A percentile compares a stretch with the other conserved stretches of the same genome.
phyloP scores from a whole-genome alignment of 345 rosid genomes.

The Dipteronia dyeriana region DNA sequence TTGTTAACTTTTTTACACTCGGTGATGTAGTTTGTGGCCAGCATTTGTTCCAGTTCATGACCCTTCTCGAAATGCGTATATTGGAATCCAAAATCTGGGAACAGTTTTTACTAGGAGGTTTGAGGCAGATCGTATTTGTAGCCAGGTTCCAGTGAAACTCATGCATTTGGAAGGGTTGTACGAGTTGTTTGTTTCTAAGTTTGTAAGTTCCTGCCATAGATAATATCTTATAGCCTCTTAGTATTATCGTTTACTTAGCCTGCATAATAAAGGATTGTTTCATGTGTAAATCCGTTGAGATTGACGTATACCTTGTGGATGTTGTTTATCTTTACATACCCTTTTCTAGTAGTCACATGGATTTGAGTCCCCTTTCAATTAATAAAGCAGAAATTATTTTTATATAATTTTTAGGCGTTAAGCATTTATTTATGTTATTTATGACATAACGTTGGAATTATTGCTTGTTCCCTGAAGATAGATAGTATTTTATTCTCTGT shows the following conservation, averaged over 20 bases:
- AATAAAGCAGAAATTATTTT: neutral
- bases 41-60: conserved; percentile 97
- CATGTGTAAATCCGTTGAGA: neutral
- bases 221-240: conserved; percentile 3
- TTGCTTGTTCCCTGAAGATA: neutral
- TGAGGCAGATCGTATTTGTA: conserved; percentile 87
- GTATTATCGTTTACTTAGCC: neutral
- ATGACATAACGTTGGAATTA: neutral
- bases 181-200: conserved; percentile 91
- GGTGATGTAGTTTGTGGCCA: conserved; percentile 79
- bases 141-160: conserved; percentile 94
- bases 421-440: neutral
- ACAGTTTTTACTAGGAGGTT: conserved; percentile 88
- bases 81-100: conserved; percentile 93
- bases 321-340: neutral
- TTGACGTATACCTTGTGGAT: neutral
- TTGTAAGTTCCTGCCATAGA: conserved; percentile 58
- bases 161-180: conserved; percentile 96
- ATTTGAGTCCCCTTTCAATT: neutral
- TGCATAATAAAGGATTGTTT: neutral
- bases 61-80: conserved; percentile 86
- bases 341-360: neutral
- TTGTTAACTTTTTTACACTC: conserved; percentile 16
- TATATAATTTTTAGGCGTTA: neutral
- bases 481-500: neutral